Base-by-base conservation (phyloP, 805 yeast species). In the Wickerhamiella azyma region DNA sequence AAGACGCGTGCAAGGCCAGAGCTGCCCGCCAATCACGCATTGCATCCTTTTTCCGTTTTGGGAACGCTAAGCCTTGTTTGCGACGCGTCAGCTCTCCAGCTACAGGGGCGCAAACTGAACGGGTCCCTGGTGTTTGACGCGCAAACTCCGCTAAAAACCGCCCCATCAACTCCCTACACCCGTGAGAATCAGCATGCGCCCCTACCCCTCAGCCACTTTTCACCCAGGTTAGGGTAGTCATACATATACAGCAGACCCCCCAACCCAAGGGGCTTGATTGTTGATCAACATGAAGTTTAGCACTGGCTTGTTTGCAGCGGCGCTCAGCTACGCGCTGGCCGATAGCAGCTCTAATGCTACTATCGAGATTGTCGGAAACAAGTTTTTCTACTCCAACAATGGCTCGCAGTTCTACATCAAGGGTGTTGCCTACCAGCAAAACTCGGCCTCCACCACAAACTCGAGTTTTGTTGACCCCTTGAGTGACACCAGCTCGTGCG, bases 371-470 rank as follows among this genome's bases (percentile, higher is more conserved):
- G 65, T 68, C 24, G 92, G 89, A 6, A 80, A 74, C 68, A 80
- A 82, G 63, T 85, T 89, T 64, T 85, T 81, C 64, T 74, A 76
- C 64, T 65, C 79, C 16, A 70, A 68, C 53, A 75, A 79, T 53
- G 89, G 86, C 9, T 73, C 81, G 37, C 94, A 85, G 66, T 88
- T 88, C 66, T 88, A 78, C 64, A 74, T 88, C 58, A 79, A 77
- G 58, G 96, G 96, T 53, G 74, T 85, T 43, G 94, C 94, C 0
- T 85, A 86, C 65, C 96, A 86, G 65, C 77, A 80, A 38, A 74
- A 78, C 53, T 37, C 45, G 36, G 39, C 33, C 26, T 11, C 14
- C 16, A n/a, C 37, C 37, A 14, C 35, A 39, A 53, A 55, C 47
- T 51, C 52, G 30, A 57, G 78, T 39, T 53, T 78, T 55, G 59